Conservation (phyloP, 192 early-diverging fungal genomes). For the Coemansia furcata region DNA sequence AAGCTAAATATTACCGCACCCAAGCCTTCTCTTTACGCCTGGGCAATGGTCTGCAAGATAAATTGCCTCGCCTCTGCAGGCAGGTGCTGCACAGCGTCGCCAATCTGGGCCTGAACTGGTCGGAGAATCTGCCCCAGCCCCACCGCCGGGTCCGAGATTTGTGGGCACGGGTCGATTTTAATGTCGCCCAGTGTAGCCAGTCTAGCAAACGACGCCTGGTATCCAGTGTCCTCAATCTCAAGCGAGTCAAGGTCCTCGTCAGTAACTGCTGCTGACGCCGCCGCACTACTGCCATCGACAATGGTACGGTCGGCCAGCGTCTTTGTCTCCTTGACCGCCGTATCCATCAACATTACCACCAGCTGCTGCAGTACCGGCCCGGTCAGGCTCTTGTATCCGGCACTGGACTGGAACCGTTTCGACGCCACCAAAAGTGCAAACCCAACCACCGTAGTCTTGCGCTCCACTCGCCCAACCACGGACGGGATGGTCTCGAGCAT, state of each 20-base stretch:
- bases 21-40: not conserved
- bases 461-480: conserved; percentile 44
- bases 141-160: conserved; percentile 34
- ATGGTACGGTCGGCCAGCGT: conserved; percentile 16
- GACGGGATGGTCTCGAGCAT: conserved; percentile 37
- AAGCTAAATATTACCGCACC: not conserved
- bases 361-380: conserved; percentile 36
- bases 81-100: conserved; percentile 20
- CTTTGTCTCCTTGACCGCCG: conserved; percentile 39
- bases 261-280: conserved; percentile 42
- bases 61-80: conserved; percentile 12
- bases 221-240: conserved; percentile 81
- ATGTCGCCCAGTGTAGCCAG: conserved; percentile 67
- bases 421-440: conserved; percentile 41
- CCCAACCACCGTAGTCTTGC: conserved; percentile 49
- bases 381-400: conserved; percentile 13
- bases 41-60: conserved; percentile 13
- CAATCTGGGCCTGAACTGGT: conserved; percentile 21
- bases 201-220: conserved; percentile 80
- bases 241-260: conserved; percentile 63
- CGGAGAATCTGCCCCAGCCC: conserved; percentile 34
- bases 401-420: conserved; percentile 17
- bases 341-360: conserved; percentile 42
- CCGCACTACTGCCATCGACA: conserved; percentile 23
- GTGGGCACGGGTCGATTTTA: conserved; percentile 64